Evolutionary conservation across 257 asterid species (phyloP).

Genomic region (Solanum appendiculatum): DNA sequence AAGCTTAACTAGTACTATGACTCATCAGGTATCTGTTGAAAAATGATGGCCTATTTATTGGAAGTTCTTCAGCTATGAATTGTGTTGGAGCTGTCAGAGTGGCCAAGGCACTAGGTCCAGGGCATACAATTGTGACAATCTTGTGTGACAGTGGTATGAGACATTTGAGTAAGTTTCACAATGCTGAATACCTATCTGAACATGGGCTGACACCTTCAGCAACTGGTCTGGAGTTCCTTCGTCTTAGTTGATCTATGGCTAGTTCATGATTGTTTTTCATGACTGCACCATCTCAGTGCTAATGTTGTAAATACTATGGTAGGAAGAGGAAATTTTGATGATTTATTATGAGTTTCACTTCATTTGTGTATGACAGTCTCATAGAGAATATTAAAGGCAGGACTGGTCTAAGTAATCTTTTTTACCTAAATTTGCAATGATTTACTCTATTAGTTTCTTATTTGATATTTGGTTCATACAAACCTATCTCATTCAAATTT

Average conservation of each 20-base stretch:
- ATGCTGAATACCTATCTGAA: slow-evolving; percentile 55
- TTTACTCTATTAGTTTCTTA: background rate
- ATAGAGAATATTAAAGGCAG: background rate
- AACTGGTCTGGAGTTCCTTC: slow-evolving; percentile 62
- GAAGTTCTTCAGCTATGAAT: slow-evolving; percentile 97
- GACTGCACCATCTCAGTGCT: background rate
- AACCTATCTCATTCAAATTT: background rate
- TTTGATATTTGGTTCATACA: no score
- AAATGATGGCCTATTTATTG: slow-evolving; percentile 91
- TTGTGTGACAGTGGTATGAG: slow-evolving; percentile 97
- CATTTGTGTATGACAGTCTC: background rate
- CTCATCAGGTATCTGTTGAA: slow-evolving; percentile 57
- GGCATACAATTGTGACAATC: slow-evolving; percentile 80
- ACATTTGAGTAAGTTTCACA: slow-evolving; percentile 76
- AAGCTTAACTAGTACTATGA: background rate
- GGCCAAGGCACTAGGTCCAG: slow-evolving; percentile 77
- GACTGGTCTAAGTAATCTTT: background rate
- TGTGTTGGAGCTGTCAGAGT: slow-evolving; percentile 94
- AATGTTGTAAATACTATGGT: background rate
- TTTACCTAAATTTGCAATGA: background rate
- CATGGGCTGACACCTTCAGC: slow-evolving; percentile 62
- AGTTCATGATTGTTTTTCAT: background rate
- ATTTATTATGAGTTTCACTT: background rate
- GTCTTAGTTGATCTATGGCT: slow-evolving; percentile 3
- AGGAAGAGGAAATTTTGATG: background rate